Base-by-base conservation (phyloP, 495 filamentous ascomycete genomes). In the Xylaria scruposa region DNA sequence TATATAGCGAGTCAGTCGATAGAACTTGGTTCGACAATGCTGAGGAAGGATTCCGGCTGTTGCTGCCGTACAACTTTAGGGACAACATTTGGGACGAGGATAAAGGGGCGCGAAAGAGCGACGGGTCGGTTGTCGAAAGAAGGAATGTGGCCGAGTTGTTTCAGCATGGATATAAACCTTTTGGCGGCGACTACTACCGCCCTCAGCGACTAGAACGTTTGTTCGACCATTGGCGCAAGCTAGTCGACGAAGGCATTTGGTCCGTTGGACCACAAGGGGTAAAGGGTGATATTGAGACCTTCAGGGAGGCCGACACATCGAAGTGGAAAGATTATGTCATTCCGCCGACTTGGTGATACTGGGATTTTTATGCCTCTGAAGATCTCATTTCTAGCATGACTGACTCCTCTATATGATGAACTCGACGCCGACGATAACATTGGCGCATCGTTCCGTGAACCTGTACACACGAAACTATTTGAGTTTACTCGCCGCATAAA, bases 41-140 rank as follows among this genome's bases (percentile, higher is more conserved):
- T 3, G 60, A 63, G 38, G 60, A 63, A 13, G 60, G 60, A 9
- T 63, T 63, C n/a, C 38, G 60, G 24, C 60, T 63, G n/a, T 44
- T 63, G 36, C 60, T 63, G 8, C 60, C 60, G 4, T 63, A 24
- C 21, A 2, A 38, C 3, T 44, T 44, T 19, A 2, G 9, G 12
- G 36, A n/a, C 38, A 33, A 40, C 6, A 10, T 3, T 7, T 44
- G 12, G 36, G 21, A 29, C n/a, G 3, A 0, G 24, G 58, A 61
- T 61, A 9, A 1, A 7, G 58, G 58, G 17, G 60, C 60, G 38
- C 19, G 24, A 21, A 63, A 42, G 38, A 63, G 60, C 60, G 60
- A 63, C 13, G 60, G 60, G 60, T 24, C 19, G 19, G 12, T 42
- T 2, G 7, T 63, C 9, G 60, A 44, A 15, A 21, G 13, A 9